Percentiles rank a stretch among this genome's conserved stretches.
These are phyloP conservation scores for Luvunga scandens DNA, from an alignment of 345 rosid genomes.

Conservation along the genomic window DNA sequence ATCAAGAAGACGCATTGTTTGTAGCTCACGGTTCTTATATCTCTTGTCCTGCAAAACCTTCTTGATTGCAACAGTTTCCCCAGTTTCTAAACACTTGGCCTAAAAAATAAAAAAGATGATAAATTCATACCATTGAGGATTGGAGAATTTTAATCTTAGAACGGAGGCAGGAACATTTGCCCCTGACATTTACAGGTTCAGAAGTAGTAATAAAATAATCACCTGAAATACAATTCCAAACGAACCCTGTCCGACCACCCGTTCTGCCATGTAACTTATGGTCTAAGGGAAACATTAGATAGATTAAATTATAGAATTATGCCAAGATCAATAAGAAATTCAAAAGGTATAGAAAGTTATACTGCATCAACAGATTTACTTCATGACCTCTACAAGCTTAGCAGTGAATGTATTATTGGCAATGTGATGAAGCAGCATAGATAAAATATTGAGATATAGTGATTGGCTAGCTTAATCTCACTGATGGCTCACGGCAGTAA, in stretches of 20 bases:
- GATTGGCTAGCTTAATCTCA: neutral
- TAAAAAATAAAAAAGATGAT: neutral
- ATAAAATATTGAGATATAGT: neutral
- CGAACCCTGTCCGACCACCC: slow-evolving; percentile 23
- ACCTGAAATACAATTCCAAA: slow-evolving; percentile 30
- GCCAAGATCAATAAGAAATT: neutral
- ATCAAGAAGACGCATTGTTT: slow-evolving; percentile 26
- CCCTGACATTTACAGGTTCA: neutral
- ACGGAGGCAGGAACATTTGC: neutral
- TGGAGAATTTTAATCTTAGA: neutral
- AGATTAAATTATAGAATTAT: neutral
- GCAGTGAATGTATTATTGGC: neutral
- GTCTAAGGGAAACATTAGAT: slow-evolving; percentile 8
- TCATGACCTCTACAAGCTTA: neutral
- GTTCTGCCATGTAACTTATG: slow-evolving; percentile 24
- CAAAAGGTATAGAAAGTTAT: neutral
- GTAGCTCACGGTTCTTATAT: slow-evolving; percentile 23
- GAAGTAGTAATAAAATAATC: neutral
- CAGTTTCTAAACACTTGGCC: slow-evolving; percentile 25
- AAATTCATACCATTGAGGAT: neutral
- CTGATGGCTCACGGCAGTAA: neutral
- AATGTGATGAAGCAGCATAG: neutral
- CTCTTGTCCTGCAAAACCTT: slow-evolving; percentile 28
- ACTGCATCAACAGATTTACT: neutral
- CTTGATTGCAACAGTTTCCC: slow-evolving; percentile 22